Percentiles rank a stretch among this genome's conserved stretches.
Conservation (phyloP, 345 rosid genomes). For the Hibiscus trionum region DNA sequence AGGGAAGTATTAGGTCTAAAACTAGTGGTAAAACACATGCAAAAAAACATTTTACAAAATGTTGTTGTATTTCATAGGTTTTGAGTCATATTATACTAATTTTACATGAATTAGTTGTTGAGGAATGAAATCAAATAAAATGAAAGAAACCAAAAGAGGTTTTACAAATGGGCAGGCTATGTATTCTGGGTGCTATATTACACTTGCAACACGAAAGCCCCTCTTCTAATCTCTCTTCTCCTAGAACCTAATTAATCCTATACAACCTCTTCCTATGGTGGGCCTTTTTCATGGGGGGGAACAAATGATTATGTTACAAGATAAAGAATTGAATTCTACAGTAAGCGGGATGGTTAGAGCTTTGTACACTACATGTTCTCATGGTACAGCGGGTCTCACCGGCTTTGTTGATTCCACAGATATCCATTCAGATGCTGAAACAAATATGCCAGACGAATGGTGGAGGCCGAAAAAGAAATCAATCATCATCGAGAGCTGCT, state of each 20-base stretch:
- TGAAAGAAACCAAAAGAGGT: constrained; percentile 2
- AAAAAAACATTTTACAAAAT: too few relatives aligned
- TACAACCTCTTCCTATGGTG: constrained; percentile 31
- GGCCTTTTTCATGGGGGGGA: constrained; percentile 12
- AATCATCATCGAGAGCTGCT: neutral
- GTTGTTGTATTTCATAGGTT: too few relatives aligned
- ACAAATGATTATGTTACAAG: constrained; percentile 19
- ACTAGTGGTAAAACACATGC: too few relatives aligned
- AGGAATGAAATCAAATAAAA: neutral
- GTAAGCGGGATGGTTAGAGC: constrained; percentile 39
- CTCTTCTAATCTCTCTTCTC: constrained; percentile 27
- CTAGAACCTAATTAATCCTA: constrained; percentile 34
- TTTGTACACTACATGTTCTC: constrained; percentile 36
- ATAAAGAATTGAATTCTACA: constrained; percentile 40
- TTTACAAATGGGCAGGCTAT: constrained; percentile 11
- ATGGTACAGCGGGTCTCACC: constrained; percentile 31
- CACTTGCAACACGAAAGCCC: constrained; percentile 33
- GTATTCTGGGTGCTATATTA: constrained; percentile 19
- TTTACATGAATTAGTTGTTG: neutral
- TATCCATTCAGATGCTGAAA: constrained; percentile 26
- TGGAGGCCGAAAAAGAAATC: constrained; percentile 8
- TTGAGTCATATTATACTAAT: too few relatives aligned
- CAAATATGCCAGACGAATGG: constrained; percentile 17
- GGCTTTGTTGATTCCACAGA: constrained; percentile 20
- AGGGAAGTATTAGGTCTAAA: too few relatives aligned